Evolutionary conservation across 352 stramenopile species (phyloP).

Genomic region (Globisporangium uncinulatum): DNA sequence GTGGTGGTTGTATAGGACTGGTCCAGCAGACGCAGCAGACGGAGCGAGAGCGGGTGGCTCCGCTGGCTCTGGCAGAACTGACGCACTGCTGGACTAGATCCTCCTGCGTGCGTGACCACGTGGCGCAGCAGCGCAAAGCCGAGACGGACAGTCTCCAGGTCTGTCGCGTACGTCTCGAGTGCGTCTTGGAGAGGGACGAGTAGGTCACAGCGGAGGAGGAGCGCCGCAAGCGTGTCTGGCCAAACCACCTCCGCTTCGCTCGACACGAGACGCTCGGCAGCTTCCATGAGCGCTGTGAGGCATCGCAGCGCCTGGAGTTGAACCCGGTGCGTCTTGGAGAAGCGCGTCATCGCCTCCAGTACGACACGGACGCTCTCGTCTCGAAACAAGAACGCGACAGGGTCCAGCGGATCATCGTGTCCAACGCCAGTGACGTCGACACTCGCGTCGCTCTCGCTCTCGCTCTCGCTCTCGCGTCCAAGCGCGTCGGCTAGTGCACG

Average conservation of each 20-base stretch:
- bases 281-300: constrained; percentile 1
- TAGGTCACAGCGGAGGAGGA: constrained; percentile 13
- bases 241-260: not conserved
- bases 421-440: not conserved
- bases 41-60: constrained; percentile 21
- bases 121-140: constrained; percentile 19
- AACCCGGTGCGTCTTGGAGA: not conserved
- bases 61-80: constrained; percentile 23
- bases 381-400: constrained; percentile 10
- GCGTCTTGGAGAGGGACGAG: constrained; percentile 18
- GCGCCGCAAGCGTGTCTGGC: constrained; percentile 4
- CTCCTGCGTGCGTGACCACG: constrained; percentile 15
- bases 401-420: constrained; percentile 12
- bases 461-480: not conserved
- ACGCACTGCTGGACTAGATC: constrained; percentile 3
- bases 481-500: constrained; percentile 15
- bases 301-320: not conserved
- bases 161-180: constrained; percentile 12
- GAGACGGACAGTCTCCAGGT: constrained; percentile 18
- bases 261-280: not conserved
- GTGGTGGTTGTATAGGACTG: no score
- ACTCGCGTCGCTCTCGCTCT: no score
- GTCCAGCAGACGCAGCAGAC: constrained; percentile 14
- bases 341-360: constrained; percentile 5
- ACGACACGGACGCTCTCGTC: constrained; percentile 5